A percentile compares a stretch with the other conserved stretches of the same genome.
Conservation (phyloP, 129 eudicot species). For the Solidago caesia region DNA sequence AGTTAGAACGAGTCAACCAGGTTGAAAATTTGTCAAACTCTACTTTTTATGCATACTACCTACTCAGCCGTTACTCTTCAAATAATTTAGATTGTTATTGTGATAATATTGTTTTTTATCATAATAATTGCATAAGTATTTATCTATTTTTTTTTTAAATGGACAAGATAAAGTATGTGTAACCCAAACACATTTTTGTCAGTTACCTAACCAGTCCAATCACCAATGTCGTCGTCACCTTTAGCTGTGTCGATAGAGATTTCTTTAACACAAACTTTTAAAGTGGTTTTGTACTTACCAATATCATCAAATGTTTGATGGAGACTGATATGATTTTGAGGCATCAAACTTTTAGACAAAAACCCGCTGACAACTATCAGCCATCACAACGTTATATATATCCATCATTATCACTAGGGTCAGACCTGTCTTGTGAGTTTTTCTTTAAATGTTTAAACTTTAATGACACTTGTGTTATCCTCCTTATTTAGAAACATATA, state of each 20-base stretch:
- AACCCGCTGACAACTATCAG: conserved; percentile 82
- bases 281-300: conserved; percentile 41
- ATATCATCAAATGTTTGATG: conserved; percentile 48
- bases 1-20: neutral
- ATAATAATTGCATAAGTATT: too few species aligned
- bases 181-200: neutral
- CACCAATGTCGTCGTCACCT: conserved; percentile 12
- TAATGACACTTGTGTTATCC: conserved; percentile 59
- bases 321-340: conserved; percentile 49
- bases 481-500: conserved; percentile 54
- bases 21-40: neutral
- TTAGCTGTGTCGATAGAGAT: conserved; percentile 5
- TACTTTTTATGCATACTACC: neutral
- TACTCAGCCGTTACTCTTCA: neutral
- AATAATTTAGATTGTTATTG: too few species aligned
- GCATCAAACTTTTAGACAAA: conserved; percentile 65
- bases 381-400: conserved; percentile 83
- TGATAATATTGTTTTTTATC: neutral
- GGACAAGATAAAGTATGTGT: too few species aligned
- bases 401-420: conserved; percentile 93
- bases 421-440: conserved; percentile 67
- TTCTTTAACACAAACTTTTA: conserved; percentile 2
- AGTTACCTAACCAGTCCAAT: neutral
- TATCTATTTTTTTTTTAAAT: too few species aligned
- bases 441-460: conserved; percentile 58